Evolutionary conservation across 2,329 filamentous ascomycete species (phyloP).

Genomic region (Dissoconium aciculare): DNA sequence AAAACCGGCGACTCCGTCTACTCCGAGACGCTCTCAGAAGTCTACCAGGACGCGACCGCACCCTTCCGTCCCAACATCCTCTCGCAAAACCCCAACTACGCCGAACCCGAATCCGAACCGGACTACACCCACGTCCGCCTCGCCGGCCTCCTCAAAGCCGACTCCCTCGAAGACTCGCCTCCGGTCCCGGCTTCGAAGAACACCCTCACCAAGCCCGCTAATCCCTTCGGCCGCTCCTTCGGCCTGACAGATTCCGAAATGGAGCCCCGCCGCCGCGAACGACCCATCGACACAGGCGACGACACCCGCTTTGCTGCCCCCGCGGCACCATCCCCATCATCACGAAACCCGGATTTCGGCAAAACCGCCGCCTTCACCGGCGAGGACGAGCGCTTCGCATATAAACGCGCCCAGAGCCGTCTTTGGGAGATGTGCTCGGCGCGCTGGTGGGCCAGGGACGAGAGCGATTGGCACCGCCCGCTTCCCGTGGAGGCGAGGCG

Average conservation of each 20-base stretch:
- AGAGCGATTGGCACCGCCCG: slow-evolving; percentile 53
- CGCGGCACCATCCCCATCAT: not conserved
- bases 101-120: slow-evolving; percentile 21
- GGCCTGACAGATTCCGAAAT: slow-evolving; percentile 21
- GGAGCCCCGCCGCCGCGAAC: too few species aligned
- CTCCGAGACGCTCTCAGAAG: slow-evolving; percentile 54
- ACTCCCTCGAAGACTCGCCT: slow-evolving; percentile 37
- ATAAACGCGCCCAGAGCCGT: slow-evolving; percentile 60
- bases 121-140: slow-evolving; percentile 26
- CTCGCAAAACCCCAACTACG: slow-evolving; percentile 36
- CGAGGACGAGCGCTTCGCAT: slow-evolving; percentile 69
- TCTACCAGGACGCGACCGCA: slow-evolving; percentile 61
- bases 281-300: slow-evolving; percentile 22
- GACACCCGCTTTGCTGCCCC: slow-evolving; percentile 12
- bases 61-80: slow-evolving; percentile 70
- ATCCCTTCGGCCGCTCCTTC: slow-evolving; percentile 19
- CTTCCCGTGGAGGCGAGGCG: slow-evolving; percentile 47
- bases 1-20: slow-evolving; percentile 39
- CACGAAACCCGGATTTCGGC: slow-evolving; percentile 44
- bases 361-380: slow-evolving; percentile 57
- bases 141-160: slow-evolving; percentile 25
- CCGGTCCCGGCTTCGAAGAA: slow-evolving; percentile 17
- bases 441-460: slow-evolving; percentile 52
- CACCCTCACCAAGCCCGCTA: slow-evolving; percentile 4
- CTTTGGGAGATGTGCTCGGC: slow-evolving; percentile 68